Conservation (phyloP, 495 filamentous ascomycete genomes). For the Xylona heveae region DNA sequence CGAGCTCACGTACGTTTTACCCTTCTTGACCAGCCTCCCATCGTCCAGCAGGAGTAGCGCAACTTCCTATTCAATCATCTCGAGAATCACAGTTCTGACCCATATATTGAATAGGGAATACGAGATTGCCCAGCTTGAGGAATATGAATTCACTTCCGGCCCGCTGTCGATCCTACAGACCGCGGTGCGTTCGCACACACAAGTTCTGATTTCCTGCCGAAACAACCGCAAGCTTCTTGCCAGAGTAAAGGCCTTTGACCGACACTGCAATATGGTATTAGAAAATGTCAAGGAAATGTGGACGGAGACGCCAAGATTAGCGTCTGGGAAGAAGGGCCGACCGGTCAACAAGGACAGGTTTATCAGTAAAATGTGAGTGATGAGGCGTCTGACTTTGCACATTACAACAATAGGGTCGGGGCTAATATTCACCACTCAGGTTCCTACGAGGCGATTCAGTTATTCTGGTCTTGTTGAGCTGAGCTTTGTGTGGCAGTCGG, state of each 20-base stretch:
- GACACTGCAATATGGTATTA: constrained; percentile 95
- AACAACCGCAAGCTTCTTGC: constrained; percentile 75
- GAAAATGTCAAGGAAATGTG: constrained; percentile 99
- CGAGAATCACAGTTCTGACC: constrained; percentile 5
- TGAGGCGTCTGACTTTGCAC: too few species aligned
- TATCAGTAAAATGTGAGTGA: constrained; percentile 93
- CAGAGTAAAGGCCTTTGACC: constrained; percentile 70
- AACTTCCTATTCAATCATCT: constrained; percentile 6
- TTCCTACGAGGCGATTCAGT: constrained; percentile 89
- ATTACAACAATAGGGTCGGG: background rate
- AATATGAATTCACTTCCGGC: constrained; percentile 74
- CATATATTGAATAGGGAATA: constrained; percentile 39
- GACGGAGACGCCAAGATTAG: constrained; percentile 72
- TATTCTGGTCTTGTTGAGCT: constrained; percentile 81
- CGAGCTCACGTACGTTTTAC: constrained; percentile 51
- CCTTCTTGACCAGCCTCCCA: constrained; percentile 1
- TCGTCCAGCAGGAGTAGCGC: background rate
- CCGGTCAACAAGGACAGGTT: constrained; percentile 96
- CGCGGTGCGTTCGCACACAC: constrained; percentile 65
- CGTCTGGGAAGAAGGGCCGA: constrained; percentile 62
- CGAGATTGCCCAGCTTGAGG: constrained; percentile 70
- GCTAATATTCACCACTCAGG: constrained; percentile 23
- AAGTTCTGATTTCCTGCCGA: constrained; percentile 76
- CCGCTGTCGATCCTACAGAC: constrained; percentile 85
- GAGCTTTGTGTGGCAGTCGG: constrained; percentile 7